phyloP scores from a whole-genome alignment of 768 basidiomycete genomes.

The Suillus decipiens region DNA sequence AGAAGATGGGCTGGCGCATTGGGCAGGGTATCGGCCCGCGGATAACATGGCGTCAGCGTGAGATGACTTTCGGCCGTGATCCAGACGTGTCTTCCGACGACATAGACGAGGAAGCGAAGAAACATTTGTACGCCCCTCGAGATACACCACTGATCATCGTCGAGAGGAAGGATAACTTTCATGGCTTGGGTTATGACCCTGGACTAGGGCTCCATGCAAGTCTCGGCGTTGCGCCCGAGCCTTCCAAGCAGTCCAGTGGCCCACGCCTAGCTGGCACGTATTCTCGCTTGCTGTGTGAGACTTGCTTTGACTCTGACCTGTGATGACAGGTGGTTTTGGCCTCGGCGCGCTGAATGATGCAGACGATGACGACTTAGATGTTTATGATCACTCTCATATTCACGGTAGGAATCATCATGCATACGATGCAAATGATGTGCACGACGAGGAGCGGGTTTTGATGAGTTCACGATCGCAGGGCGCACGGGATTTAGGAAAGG shows the following conservation, averaged over 20 bases:
- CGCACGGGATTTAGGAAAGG: constrained; percentile 10
- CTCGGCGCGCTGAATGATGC: constrained; percentile 90
- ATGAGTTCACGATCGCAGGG: constrained; percentile 37
- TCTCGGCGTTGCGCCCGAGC: constrained; percentile 41
- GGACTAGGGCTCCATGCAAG: constrained; percentile 63
- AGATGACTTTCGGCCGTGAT: constrained; percentile 63
- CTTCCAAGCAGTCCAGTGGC: constrained; percentile 33
- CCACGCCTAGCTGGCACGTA: constrained; percentile 61
- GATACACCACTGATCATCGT: constrained; percentile 70
- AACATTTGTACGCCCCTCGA: constrained; percentile 83
- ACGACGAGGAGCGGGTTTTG: constrained; percentile 59
- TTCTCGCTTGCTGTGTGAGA: neutral
- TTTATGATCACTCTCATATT: constrained; percentile 59
- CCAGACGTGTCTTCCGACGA: constrained; percentile 41
- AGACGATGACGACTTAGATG: constrained; percentile 88
- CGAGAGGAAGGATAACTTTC: constrained; percentile 69
- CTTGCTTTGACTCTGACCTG: constrained; percentile 5
- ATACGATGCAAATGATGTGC: constrained; percentile 63
- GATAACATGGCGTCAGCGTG: constrained; percentile 73
- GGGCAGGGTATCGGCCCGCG: constrained; percentile 95
- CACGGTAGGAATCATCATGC: constrained; percentile 53
- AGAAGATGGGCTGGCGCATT: constrained; percentile 93
- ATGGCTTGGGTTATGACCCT: constrained; percentile 83
- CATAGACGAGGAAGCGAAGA: constrained; percentile 79
- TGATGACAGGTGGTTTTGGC: constrained; percentile 73